Conservation (phyloP, 345 rosid genomes). For the Iberis pinnata region DNA sequence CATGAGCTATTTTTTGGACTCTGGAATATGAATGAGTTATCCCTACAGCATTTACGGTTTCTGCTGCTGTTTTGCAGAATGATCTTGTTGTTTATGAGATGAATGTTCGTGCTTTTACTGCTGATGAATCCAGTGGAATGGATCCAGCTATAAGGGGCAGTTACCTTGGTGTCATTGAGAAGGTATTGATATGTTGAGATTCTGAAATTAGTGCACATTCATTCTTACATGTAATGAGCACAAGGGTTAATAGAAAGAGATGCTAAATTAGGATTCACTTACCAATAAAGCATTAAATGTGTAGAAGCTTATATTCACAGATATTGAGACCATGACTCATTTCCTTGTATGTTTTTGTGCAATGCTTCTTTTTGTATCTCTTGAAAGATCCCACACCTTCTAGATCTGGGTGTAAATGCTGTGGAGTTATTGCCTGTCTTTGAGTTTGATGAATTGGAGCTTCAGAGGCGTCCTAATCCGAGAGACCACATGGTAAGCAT, state of each 20-base stretch:
- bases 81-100: conserved; percentile 94
- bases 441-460: conserved; percentile 90
- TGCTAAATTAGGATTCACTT: not conserved
- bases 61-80: conserved; percentile 45
- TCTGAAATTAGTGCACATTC: not conserved
- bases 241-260: not conserved
- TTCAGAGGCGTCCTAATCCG: conserved; percentile 77
- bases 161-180: conserved; percentile 78
- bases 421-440: conserved; percentile 89
- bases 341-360: conserved; percentile 12
- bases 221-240: not conserved
- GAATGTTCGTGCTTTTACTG: conserved; percentile 94
- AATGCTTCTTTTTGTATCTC: conserved; percentile 15
- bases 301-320: not conserved
- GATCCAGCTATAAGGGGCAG: conserved; percentile 60
- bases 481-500: conserved; percentile 85
- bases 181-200: conserved; percentile 41
- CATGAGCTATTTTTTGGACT: not conserved
- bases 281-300: not conserved
- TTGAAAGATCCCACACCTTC: conserved; percentile 77
- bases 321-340: not conserved
- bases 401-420: conserved; percentile 85
- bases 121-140: conserved; percentile 74
- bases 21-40: not conserved
- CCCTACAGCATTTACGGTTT: not conserved